A percentile compares a stretch with the other conserved stretches of the same genome.
These are phyloP conservation scores for Microbotryum silenes-acaulis DNA, from an alignment of 1,284 basidiomycete genomes.

Conservation along the genomic window DNA sequence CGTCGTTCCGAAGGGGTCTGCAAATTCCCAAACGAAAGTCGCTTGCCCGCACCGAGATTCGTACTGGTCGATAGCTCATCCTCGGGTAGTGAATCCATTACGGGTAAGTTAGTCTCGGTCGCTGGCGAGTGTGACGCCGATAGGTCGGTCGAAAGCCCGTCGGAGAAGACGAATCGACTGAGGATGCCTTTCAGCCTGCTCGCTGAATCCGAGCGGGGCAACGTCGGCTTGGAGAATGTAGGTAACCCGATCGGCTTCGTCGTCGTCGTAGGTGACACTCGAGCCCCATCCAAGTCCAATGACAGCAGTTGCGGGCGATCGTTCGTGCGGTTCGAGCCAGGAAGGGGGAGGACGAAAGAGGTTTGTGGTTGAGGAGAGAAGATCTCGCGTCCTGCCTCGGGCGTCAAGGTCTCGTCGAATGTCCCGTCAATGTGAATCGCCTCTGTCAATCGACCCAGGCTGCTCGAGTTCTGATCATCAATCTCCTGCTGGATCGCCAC, in stretches of 20 bases:
- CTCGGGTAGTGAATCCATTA: neutral
- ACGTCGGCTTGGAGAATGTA: neutral
- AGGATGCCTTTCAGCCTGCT: neutral
- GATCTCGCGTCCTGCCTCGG: neutral
- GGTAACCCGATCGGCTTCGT: neutral
- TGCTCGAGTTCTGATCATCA: neutral
- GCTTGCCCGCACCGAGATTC: neutral
- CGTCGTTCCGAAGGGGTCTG: constrained; percentile 19
- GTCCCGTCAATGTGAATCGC: neutral
- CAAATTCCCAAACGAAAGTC: constrained; percentile 8
- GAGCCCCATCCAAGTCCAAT: too few species aligned
- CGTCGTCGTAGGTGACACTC: neutral
- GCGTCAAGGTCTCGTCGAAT: neutral
- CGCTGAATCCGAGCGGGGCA: neutral
- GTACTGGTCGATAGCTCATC: neutral
- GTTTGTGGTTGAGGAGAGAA: neutral
- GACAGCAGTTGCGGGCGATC: neutral
- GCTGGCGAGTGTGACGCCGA: neutral
- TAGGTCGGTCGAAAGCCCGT: neutral
- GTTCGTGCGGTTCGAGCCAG: neutral
- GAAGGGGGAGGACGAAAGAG: constrained; percentile 5
- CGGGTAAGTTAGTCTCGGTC: neutral
- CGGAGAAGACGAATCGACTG: too few species aligned
- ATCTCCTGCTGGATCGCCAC: neutral
- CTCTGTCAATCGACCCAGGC: neutral